Percentiles rank a stretch among this genome's conserved stretches.
phyloP scores from a whole-genome alignment of 2,329 filamentous ascomycete species.

The Gremmenia infestans region DNA sequence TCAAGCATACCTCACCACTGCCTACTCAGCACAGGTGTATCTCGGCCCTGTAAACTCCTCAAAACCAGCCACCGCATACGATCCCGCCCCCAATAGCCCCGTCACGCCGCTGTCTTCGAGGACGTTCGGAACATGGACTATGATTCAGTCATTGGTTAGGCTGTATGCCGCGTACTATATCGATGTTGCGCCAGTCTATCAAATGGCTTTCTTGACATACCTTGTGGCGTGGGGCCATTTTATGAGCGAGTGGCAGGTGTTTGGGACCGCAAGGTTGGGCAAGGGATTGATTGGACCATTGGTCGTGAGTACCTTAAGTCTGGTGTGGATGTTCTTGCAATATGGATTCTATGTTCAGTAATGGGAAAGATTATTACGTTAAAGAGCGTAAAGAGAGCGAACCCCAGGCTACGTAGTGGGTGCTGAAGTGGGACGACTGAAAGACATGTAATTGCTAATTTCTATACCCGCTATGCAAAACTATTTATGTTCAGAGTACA shows the following conservation, averaged over 20 bases:
- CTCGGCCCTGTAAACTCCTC: slow-evolving; percentile 57
- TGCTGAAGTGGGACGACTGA: background rate
- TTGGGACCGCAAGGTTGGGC: slow-evolving; percentile 65
- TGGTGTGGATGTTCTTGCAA: slow-evolving; percentile 61
- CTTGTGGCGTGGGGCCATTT: slow-evolving; percentile 51
- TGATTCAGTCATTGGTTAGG: slow-evolving; percentile 55
- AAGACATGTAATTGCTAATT: slow-evolving; percentile 5
- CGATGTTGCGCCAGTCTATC: slow-evolving; percentile 51
- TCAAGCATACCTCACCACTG: slow-evolving; percentile 75
- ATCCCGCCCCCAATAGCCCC: slow-evolving; percentile 49
- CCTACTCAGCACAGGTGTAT: slow-evolving; percentile 86
- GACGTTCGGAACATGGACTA: slow-evolving; percentile 68
- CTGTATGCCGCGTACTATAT: slow-evolving; percentile 66
- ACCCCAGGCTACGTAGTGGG: background rate
- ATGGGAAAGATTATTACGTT: slow-evolving; percentile 2
- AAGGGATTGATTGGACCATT: slow-evolving; percentile 53
- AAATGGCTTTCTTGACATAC: slow-evolving; percentile 61
- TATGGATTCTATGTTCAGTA: slow-evolving; percentile 62
- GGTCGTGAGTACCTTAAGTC: slow-evolving; percentile 41
- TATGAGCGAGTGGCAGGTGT: slow-evolving; percentile 73
- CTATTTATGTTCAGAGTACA: background rate
- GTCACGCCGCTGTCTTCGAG: slow-evolving; percentile 67
- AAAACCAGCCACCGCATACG: slow-evolving; percentile 64
- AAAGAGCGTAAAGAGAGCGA: background rate
- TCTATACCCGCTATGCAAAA: slow-evolving; percentile 5